A percentile compares a stretch with the other conserved stretches of the same genome.
These are phyloP conservation scores for Pinus taeda DNA, from an alignment of 75 land plant species.

Conservation along the genomic window DNA sequence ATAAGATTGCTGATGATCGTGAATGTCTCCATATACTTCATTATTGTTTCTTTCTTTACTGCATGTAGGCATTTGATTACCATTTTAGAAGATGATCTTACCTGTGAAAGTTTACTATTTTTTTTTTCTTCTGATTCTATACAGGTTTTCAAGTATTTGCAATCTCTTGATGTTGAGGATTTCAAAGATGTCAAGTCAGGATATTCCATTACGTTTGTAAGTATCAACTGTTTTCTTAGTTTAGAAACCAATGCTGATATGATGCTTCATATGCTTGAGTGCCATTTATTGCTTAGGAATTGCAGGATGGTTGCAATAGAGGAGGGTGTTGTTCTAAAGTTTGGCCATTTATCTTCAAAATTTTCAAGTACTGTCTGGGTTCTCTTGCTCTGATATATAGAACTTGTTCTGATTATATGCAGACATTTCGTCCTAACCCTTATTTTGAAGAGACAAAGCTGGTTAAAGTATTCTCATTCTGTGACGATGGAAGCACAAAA, in stretches of 20 bases:
- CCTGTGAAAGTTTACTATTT: no score
- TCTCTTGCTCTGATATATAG: background rate
- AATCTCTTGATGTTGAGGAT: constrained; percentile 86
- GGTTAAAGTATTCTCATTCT: constrained; percentile 64
- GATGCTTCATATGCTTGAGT: constrained; percentile 2
- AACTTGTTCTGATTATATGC: background rate
- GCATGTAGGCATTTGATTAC: no score
- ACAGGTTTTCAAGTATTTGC: constrained; percentile 84
- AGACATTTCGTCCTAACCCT: constrained; percentile 83
- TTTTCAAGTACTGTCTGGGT: background rate
- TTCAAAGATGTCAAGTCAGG: constrained; percentile 92
- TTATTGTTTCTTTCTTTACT: no score
- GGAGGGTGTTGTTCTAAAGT: background rate
- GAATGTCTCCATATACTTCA: background rate
- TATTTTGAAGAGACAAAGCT: constrained; percentile 88
- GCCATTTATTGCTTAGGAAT: background rate
- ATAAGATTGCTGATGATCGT: background rate
- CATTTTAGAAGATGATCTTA: no score
- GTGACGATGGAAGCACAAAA: constrained; percentile 76
- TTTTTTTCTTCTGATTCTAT: background rate
- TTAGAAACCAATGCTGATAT: background rate
- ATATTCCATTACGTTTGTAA: constrained; percentile 84
- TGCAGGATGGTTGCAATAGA: background rate
- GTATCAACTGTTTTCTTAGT: constrained; percentile 12
- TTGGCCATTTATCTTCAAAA: no score